A percentile compares a stretch with the other conserved stretches of the same genome.
Conservation (phyloP, 345 rosid species). For the Aquilaria yunnanensis region DNA sequence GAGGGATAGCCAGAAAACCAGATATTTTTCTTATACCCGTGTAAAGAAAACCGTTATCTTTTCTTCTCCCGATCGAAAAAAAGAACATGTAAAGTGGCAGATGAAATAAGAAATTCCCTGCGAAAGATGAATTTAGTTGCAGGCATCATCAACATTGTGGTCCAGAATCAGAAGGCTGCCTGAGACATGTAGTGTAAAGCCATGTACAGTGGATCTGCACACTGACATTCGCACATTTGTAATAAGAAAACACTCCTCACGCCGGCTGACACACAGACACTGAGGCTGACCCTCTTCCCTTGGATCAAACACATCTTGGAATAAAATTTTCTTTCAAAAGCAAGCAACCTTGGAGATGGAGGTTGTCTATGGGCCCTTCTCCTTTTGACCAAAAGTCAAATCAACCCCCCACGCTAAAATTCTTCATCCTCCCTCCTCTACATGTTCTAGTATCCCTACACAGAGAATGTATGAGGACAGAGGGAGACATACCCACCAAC, state of each 20-base stretch:
- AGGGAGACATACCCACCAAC: conserved; percentile 17
- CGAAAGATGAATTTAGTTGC: neutral
- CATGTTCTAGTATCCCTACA: neutral
- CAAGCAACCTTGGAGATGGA: conserved; percentile 18
- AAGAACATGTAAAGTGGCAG: neutral
- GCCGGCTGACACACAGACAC: conserved; percentile 25
- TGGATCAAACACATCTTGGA: conserved; percentile 27
- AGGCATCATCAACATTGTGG: conserved; percentile 1
- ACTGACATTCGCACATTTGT: conserved; percentile 3
- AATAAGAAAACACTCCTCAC: conserved; percentile 30
- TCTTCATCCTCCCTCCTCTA: neutral
- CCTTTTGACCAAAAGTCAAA: conserved; percentile 39
- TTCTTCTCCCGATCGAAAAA: no score
- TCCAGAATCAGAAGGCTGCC: conserved; percentile 2
- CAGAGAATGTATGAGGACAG: conserved; percentile 13
- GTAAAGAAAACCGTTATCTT: neutral
- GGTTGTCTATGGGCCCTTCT: conserved; percentile 25
- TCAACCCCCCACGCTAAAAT: neutral
- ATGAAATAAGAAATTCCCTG: neutral
- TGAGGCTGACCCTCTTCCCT: conserved; percentile 22
- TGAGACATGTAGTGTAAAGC: conserved; percentile 13
- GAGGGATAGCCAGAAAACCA: no score
- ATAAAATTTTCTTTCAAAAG: conserved; percentile 3
- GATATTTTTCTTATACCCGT: neutral
- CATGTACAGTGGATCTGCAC: neutral